Percentiles rank a stretch among this genome's conserved stretches.
Conservation (phyloP, 208 protist species). For the Acanthamoeba healyi region DNA sequence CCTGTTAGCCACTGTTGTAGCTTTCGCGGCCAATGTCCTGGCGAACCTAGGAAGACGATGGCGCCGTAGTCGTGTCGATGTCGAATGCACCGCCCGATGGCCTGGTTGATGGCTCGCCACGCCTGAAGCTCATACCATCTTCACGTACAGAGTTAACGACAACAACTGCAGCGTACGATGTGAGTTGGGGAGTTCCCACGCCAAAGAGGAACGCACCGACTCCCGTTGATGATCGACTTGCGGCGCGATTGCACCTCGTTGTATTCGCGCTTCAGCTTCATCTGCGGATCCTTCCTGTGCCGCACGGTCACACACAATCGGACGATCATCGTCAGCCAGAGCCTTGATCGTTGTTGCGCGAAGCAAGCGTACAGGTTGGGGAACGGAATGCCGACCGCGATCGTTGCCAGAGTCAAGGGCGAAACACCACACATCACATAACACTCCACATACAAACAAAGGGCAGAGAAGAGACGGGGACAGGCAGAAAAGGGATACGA, state of each 20-base stretch:
- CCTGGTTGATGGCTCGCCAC: constrained; percentile 97
- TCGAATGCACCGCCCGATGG: constrained; percentile 97
- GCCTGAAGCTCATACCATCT: constrained; percentile 95
- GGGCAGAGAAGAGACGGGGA: neutral
- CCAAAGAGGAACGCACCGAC: neutral
- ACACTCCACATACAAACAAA: neutral
- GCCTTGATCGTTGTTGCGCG: neutral
- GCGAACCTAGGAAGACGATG: constrained; percentile 92
- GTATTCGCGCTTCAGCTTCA: constrained; percentile 73
- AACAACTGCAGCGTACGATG: too few relatives aligned
- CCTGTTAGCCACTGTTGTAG: too few relatives aligned
- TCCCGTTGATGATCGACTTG: constrained; percentile 24
- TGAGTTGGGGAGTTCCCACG: too few relatives aligned
- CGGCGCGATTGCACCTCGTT: constrained; percentile 61
- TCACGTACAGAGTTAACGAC: too few relatives aligned
- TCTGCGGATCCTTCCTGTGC: constrained; percentile 56
- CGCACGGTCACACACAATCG: neutral
- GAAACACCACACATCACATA: neutral
- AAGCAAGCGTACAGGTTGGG: constrained; percentile 75
- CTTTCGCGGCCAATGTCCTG: neutral
- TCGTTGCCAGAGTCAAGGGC: neutral
- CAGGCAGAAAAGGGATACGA: constrained; percentile 80
- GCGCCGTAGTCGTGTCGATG: constrained; percentile 97
- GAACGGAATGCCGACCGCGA: constrained; percentile 78
- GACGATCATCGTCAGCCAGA: neutral